Percentiles rank a stretch among this genome's conserved stretches.
phyloP scores from a whole-genome alignment of 2,329 filamentous ascomycete genomes.

The Biscogniauxia marginata region DNA sequence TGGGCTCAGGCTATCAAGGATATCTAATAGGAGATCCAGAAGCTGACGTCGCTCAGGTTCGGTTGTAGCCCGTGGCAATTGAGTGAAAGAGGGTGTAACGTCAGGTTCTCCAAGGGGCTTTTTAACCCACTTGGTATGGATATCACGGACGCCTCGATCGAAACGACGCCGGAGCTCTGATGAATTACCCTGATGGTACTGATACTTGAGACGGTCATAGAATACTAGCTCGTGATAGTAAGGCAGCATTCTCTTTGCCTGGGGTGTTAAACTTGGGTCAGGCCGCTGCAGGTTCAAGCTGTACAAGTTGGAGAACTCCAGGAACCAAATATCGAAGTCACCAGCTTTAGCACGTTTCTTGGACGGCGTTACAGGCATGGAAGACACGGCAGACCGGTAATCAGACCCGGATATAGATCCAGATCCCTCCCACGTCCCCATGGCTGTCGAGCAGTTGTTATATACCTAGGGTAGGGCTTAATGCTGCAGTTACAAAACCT shows the following conservation, averaged over 20 bases:
- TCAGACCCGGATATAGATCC: constrained; percentile 8
- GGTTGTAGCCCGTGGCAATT: constrained; percentile 24
- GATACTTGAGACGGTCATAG: constrained; percentile 23
- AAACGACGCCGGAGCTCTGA: constrained; percentile 19
- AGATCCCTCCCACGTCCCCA: constrained; percentile 7
- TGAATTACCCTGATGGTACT: constrained; percentile 22
- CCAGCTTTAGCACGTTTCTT: constrained; percentile 7
- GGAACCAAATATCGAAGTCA: constrained; percentile 29
- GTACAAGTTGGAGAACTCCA: constrained; percentile 31
- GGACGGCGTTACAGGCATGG: constrained; percentile 10
- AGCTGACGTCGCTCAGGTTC: constrained; percentile 26
- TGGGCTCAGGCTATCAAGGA: constrained; percentile 21
- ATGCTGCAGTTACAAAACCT: not conserved
- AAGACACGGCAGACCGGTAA: constrained; percentile 1
- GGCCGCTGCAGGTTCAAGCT: constrained; percentile 26
- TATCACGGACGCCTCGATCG: constrained; percentile 19
- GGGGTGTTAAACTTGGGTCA: constrained; percentile 18
- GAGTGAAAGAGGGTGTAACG: constrained; percentile 19
- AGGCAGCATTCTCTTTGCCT: constrained; percentile 15
- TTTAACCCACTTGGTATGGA: constrained; percentile 30
- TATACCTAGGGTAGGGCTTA: not conserved
- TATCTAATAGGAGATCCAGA: constrained; percentile 18
- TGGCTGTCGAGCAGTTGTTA: not conserved
- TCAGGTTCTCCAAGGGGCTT: constrained; percentile 24
- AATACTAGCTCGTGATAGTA: constrained; percentile 24